Evolutionary conservation across 768 basidiomycete genomes (phyloP), one percentile per base, ranked within the genome.

Genomic region (Calocybe cyanea): DNA sequence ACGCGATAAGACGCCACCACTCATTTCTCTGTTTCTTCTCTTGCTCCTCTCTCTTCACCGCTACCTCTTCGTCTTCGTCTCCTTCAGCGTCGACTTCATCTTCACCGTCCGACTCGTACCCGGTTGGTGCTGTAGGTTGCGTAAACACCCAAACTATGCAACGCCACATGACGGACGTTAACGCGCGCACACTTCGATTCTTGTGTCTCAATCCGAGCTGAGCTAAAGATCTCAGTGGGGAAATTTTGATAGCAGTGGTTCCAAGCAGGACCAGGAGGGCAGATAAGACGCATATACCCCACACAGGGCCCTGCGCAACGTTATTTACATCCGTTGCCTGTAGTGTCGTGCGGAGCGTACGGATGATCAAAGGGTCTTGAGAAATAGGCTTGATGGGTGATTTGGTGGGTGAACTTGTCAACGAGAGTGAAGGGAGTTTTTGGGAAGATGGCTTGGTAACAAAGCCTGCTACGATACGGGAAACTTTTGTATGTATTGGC

Each of bases 271-370:
- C 78, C 37, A 87, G 70, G 41, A 90, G 64, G 49, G 73, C 71
- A 0, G 83, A 79, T 1, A 89, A 65, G 24, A 88, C 82, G 48
- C 75, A 76, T 43, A 87, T 67, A 4, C 76, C 82, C 89, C 89
- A 91, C 1, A 85, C 80, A 7, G 89, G 87, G 1, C 87, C 86
- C 55, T 88, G 83, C 1, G 86, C 84, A 7, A 76, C 75, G 49
- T 83, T 75, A 5, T 63, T 60, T 2, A 81, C 81, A 5, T 85
- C 81, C 3, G 67, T 61, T 1, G 75, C 69, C 13, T 63, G 63
- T 37, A 90, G 65, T 1, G 83, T 85, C 0, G 78, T 78, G 20
- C 84, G 78, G 4, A 90, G 70, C 1, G 84, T 85, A 40, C 83
- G 79, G 30, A 82, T 60, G 48, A 89, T 83, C 2, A 64, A 28